Conservation (phyloP, 2,329 filamentous ascomycete species). For the Lachnellula arida region DNA sequence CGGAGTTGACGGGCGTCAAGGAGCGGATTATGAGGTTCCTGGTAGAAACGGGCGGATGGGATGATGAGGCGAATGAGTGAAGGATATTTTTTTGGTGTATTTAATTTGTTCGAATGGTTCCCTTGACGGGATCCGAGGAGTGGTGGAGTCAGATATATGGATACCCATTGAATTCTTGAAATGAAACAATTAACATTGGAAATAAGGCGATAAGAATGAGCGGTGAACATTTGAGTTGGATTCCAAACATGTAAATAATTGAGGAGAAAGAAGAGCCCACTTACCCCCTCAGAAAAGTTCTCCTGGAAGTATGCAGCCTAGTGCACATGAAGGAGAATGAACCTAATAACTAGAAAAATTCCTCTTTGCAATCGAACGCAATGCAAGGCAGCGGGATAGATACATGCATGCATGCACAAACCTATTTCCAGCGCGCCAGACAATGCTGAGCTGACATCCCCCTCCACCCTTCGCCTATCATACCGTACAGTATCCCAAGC, state of each 20-base stretch:
- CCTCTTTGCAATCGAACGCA: neutral
- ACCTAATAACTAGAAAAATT: neutral
- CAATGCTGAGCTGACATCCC: neutral
- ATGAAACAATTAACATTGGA: neutral
- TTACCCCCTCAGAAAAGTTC: neutral
- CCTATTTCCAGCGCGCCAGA: neutral
- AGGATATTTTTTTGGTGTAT: neutral
- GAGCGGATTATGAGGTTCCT: constrained; percentile 70
- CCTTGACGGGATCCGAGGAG: no score
- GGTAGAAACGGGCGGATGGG: constrained; percentile 78
- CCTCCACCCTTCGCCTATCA: neutral
- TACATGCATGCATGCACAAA: neutral
- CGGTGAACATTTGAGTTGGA: neutral
- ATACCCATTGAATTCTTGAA: neutral
- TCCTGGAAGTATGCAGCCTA: neutral
- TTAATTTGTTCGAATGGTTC: neutral
- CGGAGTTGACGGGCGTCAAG: constrained; percentile 68
- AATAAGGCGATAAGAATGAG: neutral
- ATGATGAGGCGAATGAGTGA: constrained; percentile 35
- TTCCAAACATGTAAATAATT: neutral
- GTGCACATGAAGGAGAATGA: neutral
- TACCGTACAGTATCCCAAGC: neutral
- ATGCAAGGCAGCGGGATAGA: neutral
- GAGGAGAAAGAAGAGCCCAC: neutral
- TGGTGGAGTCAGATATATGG: neutral